phyloP scores from a whole-genome alignment of 2,329 filamentous ascomycete genomes.

The Metarhizium rileyi region DNA sequence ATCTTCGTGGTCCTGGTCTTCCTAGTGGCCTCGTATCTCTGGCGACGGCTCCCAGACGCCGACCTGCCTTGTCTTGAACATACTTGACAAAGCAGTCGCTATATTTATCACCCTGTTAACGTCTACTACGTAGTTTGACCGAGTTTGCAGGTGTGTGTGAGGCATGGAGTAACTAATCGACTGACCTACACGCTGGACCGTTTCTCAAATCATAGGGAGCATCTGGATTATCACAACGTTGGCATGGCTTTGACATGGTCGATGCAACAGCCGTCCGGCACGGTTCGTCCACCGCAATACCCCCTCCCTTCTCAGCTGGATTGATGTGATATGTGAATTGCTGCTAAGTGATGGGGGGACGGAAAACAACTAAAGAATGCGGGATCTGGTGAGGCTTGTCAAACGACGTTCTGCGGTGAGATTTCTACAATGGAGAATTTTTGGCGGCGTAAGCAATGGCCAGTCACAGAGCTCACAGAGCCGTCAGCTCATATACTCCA shows the following conservation, averaged over 20 bases:
- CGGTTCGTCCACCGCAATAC: no score
- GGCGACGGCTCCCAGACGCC: constrained; percentile 50
- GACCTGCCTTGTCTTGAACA: constrained; percentile 67
- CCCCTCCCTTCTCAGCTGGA: no score
- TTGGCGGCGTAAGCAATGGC: not conserved
- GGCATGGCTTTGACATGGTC: constrained; percentile 13
- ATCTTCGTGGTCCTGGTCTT: constrained; percentile 26
- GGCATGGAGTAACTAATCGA: not conserved
- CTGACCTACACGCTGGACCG: constrained; percentile 23
- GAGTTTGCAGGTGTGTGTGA: not conserved
- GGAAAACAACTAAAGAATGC: no score
- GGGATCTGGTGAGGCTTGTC: not conserved
- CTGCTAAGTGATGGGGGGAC: no score
- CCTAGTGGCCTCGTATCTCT: constrained; percentile 33
- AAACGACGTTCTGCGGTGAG: not conserved
- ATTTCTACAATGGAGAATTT: not conserved
- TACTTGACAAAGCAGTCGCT: constrained; percentile 68
- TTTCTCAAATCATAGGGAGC: constrained; percentile 21
- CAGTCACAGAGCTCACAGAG: not conserved
- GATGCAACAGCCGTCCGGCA: not conserved
- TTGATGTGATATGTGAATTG: no score
- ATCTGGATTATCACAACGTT: constrained; percentile 21
- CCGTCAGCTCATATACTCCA: no score
- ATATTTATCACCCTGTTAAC: no score
- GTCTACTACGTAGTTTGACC: not conserved